Evolutionary conservation across 257 asterid genomes (phyloP).

Genomic region (Nicotiana paniculata): DNA sequence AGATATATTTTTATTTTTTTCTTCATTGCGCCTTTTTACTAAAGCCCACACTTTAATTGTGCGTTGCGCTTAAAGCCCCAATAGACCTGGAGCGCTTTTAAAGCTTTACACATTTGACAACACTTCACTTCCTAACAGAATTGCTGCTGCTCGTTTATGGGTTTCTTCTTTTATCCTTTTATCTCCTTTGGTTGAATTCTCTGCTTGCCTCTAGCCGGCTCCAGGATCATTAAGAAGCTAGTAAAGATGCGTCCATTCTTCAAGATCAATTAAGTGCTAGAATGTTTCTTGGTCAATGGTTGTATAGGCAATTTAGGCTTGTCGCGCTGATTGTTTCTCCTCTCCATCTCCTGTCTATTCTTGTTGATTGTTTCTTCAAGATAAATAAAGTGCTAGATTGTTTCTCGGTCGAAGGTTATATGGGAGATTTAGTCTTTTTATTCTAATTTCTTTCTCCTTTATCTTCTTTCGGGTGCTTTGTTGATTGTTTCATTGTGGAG

Average conservation of each 20-base stretch:
- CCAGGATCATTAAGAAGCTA: not conserved
- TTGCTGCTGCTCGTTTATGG: too few relatives aligned
- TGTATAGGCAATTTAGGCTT: not conserved
- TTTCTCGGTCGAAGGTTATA: not conserved
- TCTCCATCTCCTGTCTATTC: not conserved
- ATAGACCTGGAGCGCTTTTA: too few relatives aligned
- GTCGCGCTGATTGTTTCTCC: not conserved
- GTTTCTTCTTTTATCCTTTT: too few relatives aligned
- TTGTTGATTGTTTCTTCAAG: not conserved
- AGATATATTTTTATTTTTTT: too few relatives aligned
- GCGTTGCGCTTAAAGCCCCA: too few relatives aligned
- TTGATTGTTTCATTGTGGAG: not conserved
- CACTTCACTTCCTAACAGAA: too few relatives aligned
- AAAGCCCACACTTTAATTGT: too few relatives aligned
- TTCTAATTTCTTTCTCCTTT: not conserved
- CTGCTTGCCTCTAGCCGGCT: too few relatives aligned
- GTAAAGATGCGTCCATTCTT: not conserved
- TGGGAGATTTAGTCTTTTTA: not conserved
- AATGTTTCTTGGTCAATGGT: not conserved
- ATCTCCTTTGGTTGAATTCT: too few relatives aligned
- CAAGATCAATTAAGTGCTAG: not conserved
- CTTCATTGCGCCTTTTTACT: too few relatives aligned
- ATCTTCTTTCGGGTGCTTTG: not conserved
- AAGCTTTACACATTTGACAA: too few relatives aligned
- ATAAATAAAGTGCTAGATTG: not conserved